Evolutionary conservation across 495 filamentous ascomycete genomes (phyloP).

Genomic region (Neurospora sp.): DNA sequence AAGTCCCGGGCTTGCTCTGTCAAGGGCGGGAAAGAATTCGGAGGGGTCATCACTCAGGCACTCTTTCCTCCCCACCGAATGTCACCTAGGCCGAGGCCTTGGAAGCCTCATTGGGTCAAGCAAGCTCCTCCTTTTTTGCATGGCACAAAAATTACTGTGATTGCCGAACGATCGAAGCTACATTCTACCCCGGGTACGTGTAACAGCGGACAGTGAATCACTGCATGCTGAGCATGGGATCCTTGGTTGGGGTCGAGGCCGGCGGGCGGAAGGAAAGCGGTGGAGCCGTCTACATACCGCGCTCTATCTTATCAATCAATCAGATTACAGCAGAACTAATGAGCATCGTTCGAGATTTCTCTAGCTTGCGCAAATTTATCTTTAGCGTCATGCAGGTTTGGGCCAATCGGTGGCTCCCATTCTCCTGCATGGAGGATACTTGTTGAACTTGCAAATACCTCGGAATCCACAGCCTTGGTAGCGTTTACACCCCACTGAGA

Average conservation of each 20-base stretch:
- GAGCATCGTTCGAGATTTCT: neutral
- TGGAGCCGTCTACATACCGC: neutral
- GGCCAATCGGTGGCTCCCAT: neutral
- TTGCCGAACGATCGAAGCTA: neutral
- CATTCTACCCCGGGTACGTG: neutral
- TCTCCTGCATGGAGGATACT: too few relatives aligned
- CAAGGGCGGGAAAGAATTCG: neutral
- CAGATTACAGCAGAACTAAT: neutral
- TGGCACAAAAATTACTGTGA: neutral
- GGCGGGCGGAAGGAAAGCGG: neutral
- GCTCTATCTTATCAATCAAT: conserved; percentile 22
- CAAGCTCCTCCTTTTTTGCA: neutral
- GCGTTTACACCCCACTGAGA: neutral
- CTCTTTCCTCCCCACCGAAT: neutral
- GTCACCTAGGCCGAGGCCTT: neutral
- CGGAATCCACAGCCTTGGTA: too few relatives aligned
- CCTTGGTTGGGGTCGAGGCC: neutral
- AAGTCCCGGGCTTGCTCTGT: neutral
- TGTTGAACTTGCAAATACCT: too few relatives aligned
- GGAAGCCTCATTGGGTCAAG: neutral
- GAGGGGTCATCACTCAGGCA: neutral
- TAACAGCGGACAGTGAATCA: neutral
- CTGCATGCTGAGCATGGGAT: neutral
- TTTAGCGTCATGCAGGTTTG: neutral
- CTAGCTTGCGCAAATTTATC: neutral